Percentiles rank a stretch among this genome's conserved stretches.
Conservation (phyloP, 2,329 filamentous ascomycete genomes). For the Nigrospora oryzae region DNA sequence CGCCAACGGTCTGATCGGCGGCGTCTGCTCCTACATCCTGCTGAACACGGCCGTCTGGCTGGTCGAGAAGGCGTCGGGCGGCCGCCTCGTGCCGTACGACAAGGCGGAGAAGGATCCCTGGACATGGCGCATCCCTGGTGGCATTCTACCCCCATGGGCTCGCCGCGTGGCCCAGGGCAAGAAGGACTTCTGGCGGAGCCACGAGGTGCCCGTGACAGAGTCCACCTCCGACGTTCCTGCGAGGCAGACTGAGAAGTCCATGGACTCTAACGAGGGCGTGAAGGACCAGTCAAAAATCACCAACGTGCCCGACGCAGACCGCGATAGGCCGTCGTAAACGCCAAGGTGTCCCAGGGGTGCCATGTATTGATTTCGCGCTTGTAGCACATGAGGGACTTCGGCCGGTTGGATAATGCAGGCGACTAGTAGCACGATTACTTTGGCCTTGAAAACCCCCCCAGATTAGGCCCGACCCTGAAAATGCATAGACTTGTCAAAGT, state of each 20-base stretch:
- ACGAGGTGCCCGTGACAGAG: constrained; percentile 15
- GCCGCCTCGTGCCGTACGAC: constrained; percentile 65
- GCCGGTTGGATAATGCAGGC: no score
- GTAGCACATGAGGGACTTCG: no score
- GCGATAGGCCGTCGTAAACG: no score
- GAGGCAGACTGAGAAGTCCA: neutral
- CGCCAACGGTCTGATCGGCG: constrained; percentile 76
- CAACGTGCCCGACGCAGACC: neutral
- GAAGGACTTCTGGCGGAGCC: constrained; percentile 61
- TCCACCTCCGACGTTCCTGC: constrained; percentile 6
- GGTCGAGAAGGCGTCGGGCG: constrained; percentile 56
- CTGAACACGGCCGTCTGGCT: constrained; percentile 67
- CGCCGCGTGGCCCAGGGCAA: constrained; percentile 55
- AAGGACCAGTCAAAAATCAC: neutral
- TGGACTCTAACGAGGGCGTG: neutral
- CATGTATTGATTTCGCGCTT: no score
- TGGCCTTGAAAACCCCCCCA: no score
- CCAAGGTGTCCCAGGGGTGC: no score
- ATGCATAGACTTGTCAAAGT: no score
- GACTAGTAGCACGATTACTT: no score
- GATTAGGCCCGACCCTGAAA: no score
- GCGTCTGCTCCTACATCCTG: constrained; percentile 67
- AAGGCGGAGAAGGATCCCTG: constrained; percentile 71
- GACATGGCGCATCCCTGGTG: constrained; percentile 70
- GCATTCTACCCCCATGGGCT: constrained; percentile 68